These are phyloP conservation scores for Trypanosoma conorhini DNA, from an alignment of 208 protist genomes.

Conservation along the genomic window DNA sequence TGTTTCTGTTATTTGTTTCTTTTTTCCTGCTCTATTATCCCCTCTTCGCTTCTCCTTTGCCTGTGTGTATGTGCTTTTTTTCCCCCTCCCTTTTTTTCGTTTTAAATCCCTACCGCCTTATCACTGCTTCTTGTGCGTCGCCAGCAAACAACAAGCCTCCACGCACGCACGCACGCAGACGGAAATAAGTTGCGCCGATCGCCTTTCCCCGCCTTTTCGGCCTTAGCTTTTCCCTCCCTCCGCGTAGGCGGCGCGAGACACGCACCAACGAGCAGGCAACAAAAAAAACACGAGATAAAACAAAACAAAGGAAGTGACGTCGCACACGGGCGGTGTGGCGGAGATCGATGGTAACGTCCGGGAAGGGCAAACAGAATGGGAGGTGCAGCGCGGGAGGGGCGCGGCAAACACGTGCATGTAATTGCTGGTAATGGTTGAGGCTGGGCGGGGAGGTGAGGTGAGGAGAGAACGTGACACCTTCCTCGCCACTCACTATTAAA, in stretches of 20 bases:
- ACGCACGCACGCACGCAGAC: neutral
- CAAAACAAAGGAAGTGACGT: constrained; percentile 15
- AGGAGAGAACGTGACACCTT: neutral
- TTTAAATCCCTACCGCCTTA: neutral
- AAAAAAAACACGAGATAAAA: constrained; percentile 23
- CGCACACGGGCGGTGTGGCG: neutral
- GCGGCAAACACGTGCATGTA: neutral
- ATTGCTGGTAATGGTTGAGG: neutral
- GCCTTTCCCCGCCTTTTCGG: neutral
- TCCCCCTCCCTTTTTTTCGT: neutral
- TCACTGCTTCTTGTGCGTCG: neutral
- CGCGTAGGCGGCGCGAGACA: neutral
- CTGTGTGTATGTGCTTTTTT: neutral
- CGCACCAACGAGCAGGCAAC: neutral
- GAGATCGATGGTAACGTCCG: neutral
- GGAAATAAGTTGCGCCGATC: neutral
- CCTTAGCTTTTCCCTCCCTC: neutral
- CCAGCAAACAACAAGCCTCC: neutral
- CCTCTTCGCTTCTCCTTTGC: neutral
- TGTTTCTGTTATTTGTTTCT: constrained; percentile 1
- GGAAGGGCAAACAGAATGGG: neutral
- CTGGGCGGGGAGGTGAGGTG: neutral
- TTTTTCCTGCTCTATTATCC: neutral
- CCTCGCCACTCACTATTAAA: constrained; percentile 10
- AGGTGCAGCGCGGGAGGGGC: neutral